Percentiles rank a stretch among this genome's conserved stretches.
phyloP scores from a whole-genome alignment of 1,284 basidiomycete species.

The Ceratobasidium sp. region DNA sequence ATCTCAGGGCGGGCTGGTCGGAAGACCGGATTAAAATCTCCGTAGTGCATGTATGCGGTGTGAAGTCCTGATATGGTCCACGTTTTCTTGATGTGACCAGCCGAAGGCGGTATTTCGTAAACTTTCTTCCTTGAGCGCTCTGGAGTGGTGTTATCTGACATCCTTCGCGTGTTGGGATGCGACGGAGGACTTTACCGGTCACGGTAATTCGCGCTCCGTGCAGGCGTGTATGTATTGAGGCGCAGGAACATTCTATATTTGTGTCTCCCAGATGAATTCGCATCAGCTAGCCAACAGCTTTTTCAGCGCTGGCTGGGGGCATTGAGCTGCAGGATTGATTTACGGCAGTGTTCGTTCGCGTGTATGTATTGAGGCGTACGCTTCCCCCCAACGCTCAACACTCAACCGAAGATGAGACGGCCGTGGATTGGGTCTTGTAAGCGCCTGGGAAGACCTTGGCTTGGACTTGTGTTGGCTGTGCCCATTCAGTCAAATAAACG shows the following conservation, averaged over 20 bases:
- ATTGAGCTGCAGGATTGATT: neutral
- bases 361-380: neutral
- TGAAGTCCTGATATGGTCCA: too few relatives aligned
- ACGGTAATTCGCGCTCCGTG: too few relatives aligned
- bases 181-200: too few relatives aligned
- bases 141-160: too few relatives aligned
- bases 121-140: too few relatives aligned
- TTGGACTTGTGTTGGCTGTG: neutral
- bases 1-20: neutral
- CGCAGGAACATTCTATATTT: neutral
- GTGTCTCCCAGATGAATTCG: neutral
- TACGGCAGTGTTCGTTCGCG: neutral
- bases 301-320: neutral
- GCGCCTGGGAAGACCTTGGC: neutral
- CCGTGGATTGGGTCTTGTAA: neutral
- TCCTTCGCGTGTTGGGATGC: too few relatives aligned
- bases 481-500: neutral
- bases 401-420: conserved; percentile 1
- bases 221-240: neutral
- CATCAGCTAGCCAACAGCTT: neutral
- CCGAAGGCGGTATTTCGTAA: too few relatives aligned
- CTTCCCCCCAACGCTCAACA: neutral
- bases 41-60: too few relatives aligned
- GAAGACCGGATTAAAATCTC: neutral
- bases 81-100: neutral